These are phyloP conservation scores for Citrus trifoliata DNA, from an alignment of 345 rosid genomes.

Conservation along the genomic window DNA sequence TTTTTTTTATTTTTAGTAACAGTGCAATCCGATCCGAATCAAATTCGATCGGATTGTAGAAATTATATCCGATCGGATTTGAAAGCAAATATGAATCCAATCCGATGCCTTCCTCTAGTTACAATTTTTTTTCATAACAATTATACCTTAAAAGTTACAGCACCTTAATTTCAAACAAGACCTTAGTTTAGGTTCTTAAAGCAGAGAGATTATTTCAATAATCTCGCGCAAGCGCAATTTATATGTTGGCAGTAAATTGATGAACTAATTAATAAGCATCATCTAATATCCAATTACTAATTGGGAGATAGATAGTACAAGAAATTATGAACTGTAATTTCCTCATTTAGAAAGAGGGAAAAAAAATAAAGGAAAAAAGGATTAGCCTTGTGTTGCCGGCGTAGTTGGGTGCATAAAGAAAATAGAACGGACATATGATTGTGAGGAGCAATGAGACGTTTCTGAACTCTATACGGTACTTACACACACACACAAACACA, in stretches of 20 bases:
- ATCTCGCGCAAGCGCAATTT: not conserved
- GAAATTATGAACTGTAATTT: not conserved
- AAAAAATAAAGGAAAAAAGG: too few relatives aligned
- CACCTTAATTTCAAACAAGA: too few relatives aligned
- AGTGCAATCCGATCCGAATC: too few relatives aligned
- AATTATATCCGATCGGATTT: too few relatives aligned
- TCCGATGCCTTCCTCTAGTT: too few relatives aligned
- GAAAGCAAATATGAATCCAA: too few relatives aligned
- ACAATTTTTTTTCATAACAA: too few relatives aligned
- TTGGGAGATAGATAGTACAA: not conserved
- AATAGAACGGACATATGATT: not conserved
- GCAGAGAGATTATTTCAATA: not conserved
- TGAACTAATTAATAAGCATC: not conserved
- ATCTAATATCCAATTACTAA: not conserved
- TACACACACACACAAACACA: too few relatives aligned
- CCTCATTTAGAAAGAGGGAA: not conserved
- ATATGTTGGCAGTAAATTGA: not conserved
- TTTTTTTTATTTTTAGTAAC: too few relatives aligned
- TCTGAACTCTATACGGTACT: not conserved
- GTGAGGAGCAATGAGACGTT: not conserved
- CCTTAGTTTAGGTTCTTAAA: not conserved
- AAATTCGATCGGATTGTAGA: too few relatives aligned
- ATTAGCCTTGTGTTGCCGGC: constrained; percentile 11
- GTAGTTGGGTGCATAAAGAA: not conserved
- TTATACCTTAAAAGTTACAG: rapidly evolving